Conservation (phyloP, 495 filamentous ascomycete genomes). For the Venustampulla echinocandica region DNA sequence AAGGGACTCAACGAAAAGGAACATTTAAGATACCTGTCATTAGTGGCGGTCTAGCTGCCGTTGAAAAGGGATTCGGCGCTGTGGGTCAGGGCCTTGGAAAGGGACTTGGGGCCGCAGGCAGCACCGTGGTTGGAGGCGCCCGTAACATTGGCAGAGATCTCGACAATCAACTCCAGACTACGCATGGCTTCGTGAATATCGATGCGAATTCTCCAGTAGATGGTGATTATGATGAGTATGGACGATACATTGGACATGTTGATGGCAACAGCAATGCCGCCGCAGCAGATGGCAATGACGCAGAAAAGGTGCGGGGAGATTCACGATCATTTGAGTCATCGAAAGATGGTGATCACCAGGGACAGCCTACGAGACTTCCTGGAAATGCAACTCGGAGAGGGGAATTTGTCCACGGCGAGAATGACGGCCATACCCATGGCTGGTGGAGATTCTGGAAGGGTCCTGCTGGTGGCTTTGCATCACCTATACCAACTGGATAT, state of each 20-base stretch:
- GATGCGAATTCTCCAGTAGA: constrained; percentile 6
- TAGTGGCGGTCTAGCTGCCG: constrained; percentile 27
- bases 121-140: constrained; percentile 42
- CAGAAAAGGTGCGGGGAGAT: constrained; percentile 6
- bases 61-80: constrained; percentile 31
- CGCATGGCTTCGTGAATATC: constrained; percentile 44
- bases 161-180: constrained; percentile 45
- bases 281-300: constrained; percentile 4
- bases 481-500: constrained; percentile 40
- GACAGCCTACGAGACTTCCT: constrained; percentile 4
- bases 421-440: constrained; percentile 7
- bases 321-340: constrained; percentile 5
- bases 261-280: constrained; percentile 4
- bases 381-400: constrained; percentile 15
- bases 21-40: constrained; percentile 23
- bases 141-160: constrained; percentile 51
- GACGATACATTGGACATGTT: constrained; percentile 12
- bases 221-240: constrained; percentile 15
- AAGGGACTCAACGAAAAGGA: constrained; percentile 13
- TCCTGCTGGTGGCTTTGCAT: constrained; percentile 42
- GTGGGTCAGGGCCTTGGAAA: constrained; percentile 57
- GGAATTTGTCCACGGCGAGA: constrained; percentile 5
- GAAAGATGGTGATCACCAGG: neutral
- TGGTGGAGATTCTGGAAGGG: constrained; percentile 50
- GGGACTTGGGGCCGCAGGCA: constrained; percentile 30